Percentiles rank a stretch among this genome's conserved stretches.
phyloP scores from a whole-genome alignment of 1,139 yeast species.

The Pichiaceae sp. region DNA sequence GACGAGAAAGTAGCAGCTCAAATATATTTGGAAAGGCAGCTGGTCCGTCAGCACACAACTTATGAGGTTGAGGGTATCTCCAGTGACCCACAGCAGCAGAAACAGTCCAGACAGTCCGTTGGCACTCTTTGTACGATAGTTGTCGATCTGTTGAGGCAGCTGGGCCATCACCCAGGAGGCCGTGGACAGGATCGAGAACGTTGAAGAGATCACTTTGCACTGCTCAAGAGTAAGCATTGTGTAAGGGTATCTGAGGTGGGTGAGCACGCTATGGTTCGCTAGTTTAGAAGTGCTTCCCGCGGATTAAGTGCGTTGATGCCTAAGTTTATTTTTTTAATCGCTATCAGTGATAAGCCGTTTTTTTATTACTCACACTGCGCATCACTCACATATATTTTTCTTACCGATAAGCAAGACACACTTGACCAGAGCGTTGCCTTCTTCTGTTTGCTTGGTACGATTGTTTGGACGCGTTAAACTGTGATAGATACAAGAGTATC shows the following conservation, averaged over 20 bases:
- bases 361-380: no score
- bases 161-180: constrained; percentile 76
- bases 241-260: no score
- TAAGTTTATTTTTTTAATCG: neutral
- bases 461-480: no score
- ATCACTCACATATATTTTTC: no score
- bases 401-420: no score
- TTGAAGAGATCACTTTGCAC: constrained; percentile 1
- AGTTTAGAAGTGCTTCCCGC: neutral
- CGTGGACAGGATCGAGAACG: constrained; percentile 31
- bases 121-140: constrained; percentile 66
- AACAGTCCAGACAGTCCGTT: constrained; percentile 76
- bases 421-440: no score
- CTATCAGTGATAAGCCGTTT: neutral
- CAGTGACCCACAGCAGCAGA: constrained; percentile 70
- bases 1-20: constrained; percentile 64
- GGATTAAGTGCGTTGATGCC: neutral
- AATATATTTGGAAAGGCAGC: constrained; percentile 64
- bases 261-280: no score
- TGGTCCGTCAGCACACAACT: constrained; percentile 77
- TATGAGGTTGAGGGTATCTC: constrained; percentile 66
- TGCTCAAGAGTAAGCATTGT: constrained; percentile 1
- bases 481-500: no score
- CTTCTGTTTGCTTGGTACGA: no score
- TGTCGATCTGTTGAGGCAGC: constrained; percentile 72